Conservation (phyloP, 2,329 filamentous ascomycete genomes). For the Tympanopsis confertula region DNA sequence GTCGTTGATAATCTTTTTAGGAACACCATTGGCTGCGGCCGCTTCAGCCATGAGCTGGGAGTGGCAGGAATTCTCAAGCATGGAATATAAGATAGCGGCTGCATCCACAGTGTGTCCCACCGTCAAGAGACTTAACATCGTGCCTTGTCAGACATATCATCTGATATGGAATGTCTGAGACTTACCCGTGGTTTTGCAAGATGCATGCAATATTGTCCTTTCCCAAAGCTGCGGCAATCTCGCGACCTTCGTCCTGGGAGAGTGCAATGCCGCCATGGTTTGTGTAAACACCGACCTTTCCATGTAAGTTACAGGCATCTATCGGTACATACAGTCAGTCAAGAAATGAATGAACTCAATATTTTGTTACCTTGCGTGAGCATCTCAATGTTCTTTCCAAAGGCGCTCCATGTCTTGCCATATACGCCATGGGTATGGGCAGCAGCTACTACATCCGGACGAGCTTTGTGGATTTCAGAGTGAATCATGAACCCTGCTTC, state of each 20-base stretch:
- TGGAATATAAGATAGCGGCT: slow-evolving; percentile 26
- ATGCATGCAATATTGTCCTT: slow-evolving; percentile 23
- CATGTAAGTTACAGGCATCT: slow-evolving; percentile 22
- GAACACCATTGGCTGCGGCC: slow-evolving; percentile 6
- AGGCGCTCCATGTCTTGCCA: slow-evolving; percentile 26
- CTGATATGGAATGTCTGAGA: slow-evolving; percentile 1
- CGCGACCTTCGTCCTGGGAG: slow-evolving; percentile 13
- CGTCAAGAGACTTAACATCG: slow-evolving; percentile 21
- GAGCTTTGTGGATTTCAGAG: slow-evolving; percentile 21
- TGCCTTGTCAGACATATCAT: background rate
- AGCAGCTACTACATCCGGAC: slow-evolving; percentile 30
- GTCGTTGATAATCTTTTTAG: slow-evolving; percentile 5
- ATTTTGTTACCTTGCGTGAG: slow-evolving; percentile 26
- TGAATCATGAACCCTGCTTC: slow-evolving; percentile 33
- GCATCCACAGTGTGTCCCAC: slow-evolving; percentile 25
- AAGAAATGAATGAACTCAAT: too few species aligned
- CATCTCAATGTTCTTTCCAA: slow-evolving; percentile 28
- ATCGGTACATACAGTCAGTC: background rate
- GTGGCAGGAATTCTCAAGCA: slow-evolving; percentile 25
- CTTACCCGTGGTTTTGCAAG: slow-evolving; percentile 24
- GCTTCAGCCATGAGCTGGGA: slow-evolving; percentile 16
- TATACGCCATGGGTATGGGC: slow-evolving; percentile 30
- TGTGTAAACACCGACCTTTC: slow-evolving; percentile 2
- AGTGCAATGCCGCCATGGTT: slow-evolving; percentile 1
- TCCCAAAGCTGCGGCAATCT: slow-evolving; percentile 25